Percentiles rank a stretch among this genome's conserved stretches.
Conservation (phyloP, 345 rosid species). For the Tarenaya hassleriana region DNA sequence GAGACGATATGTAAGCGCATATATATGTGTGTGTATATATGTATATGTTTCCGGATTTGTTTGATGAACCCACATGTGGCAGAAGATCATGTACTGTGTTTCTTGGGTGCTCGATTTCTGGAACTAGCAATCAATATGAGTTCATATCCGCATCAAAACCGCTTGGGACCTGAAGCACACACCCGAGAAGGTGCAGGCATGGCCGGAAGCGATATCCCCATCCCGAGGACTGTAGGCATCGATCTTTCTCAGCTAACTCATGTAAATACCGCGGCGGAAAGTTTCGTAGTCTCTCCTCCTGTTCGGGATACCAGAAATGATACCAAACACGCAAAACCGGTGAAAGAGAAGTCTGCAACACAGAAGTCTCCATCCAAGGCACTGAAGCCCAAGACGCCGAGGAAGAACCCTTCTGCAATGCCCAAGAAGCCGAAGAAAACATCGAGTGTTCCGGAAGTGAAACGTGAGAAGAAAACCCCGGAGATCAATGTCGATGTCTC, state of each 20-base stretch:
- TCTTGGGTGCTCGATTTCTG: conserved; percentile 9
- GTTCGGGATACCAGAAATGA: conserved; percentile 29
- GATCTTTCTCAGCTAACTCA: conserved; percentile 29
- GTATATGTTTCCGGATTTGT: no score
- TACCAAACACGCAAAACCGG: conserved; percentile 27
- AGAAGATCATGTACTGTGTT: not conserved
- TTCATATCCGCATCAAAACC: conserved; percentile 34
- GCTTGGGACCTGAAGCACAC: conserved; percentile 32
- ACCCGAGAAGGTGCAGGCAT: conserved; percentile 17
- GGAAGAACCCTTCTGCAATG: conserved; percentile 32
- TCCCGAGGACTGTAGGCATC: conserved; percentile 24
- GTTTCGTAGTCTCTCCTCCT: conserved; percentile 30
- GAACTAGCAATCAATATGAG: conserved; percentile 36
- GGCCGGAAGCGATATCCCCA: conserved; percentile 29
- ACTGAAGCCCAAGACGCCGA: conserved; percentile 37
- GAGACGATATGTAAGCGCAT: not conserved
- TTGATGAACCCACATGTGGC: not conserved
- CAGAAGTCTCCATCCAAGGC: conserved; percentile 21
- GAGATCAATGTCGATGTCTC: conserved; percentile 31
- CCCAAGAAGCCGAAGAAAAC: conserved; percentile 28
- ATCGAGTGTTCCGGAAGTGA: conserved; percentile 34
- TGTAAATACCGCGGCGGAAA: conserved; percentile 20
- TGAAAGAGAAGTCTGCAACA: no score
- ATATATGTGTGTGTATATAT: no score
- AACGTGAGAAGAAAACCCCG: conserved; percentile 43